Base-by-base conservation (phyloP, 2,329 filamentous ascomycete species). In the Aspergillus fumigatus region DNA sequence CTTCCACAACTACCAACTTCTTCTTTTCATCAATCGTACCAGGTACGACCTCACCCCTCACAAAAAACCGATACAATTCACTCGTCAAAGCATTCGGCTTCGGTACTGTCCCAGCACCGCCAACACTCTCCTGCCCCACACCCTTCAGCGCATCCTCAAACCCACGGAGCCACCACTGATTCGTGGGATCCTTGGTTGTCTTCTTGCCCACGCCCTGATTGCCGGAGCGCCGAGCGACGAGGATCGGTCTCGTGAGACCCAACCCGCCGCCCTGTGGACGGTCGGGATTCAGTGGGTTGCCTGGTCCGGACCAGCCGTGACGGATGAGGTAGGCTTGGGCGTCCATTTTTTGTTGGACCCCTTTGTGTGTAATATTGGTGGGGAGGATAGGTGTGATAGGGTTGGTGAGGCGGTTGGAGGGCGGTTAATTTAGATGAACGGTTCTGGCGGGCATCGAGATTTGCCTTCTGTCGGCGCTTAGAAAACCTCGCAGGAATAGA, bases 91-190 rank as follows among this genome's bases (percentile, higher is more conserved):
- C 68, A 51, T 72, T 74, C 50, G 59, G 80, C 78, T 65, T 60
- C 19, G 58, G 82, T 78, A 56, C 79, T 77, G 32, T 75, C 77
- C 60, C 84, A 71, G 57, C 83, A 82, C 79, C 88, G 76, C 64
- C 82, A 75, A 55, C 85, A 54, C 64, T 79, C 69, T 89, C 88
- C 3, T 77, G 74, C 0, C 80, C 81, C 53, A 96, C 81, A 3
- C 88, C 89, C 73, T 94, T 89, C 62, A 97, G 78, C 55, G 92
- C 92, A 71, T 92, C 87, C 74, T 97, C 93, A 65, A 96, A 97
- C 10, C 94, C 94, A 57, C 90, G 88, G 75, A 96, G 82, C 94
- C 94, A 99, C 94, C 94, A 99, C 72, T 96, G 92, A 70, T 97
- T 93, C 56, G 82, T 80, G 32, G 83, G 79, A 27, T 80, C 80